These are phyloP conservation scores for Citrus maxima DNA, from an alignment of 345 rosid species.

Conservation along the genomic window DNA sequence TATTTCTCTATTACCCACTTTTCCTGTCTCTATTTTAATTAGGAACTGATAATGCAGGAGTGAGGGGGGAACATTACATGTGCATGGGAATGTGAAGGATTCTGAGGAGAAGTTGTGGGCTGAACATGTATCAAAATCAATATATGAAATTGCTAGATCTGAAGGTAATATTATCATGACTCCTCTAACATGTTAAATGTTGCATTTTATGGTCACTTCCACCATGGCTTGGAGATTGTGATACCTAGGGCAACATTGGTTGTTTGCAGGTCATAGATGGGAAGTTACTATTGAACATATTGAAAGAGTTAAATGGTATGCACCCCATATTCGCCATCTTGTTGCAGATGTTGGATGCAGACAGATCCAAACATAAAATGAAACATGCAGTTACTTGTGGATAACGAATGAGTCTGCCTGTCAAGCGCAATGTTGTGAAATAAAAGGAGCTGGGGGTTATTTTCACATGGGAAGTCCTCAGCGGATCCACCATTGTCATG, in stretches of 20 bases:
- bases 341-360: constrained; percentile 81
- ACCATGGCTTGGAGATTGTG: constrained; percentile 1
- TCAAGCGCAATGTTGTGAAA: not conserved
- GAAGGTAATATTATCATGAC: constrained; percentile 49
- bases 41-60: constrained; percentile 43
- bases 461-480: not conserved
- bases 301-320: constrained; percentile 95
- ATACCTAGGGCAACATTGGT: not conserved
- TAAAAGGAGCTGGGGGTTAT: not conserved
- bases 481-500: not conserved
- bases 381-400: not conserved
- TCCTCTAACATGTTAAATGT: not conserved
- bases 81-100: constrained; percentile 89
- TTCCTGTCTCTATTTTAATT: constrained; percentile 1
- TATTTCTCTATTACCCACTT: not conserved
- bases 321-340: constrained; percentile 88
- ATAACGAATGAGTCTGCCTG: not conserved
- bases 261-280: constrained; percentile 64
- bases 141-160: constrained; percentile 55
- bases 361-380: constrained; percentile 12
- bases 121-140: constrained; percentile 46
- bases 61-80: constrained; percentile 81
- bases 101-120: constrained; percentile 59
- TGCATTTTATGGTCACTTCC: not conserved
- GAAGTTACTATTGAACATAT: constrained; percentile 62